Conservation (phyloP, 352 stramenopile species). For the Phytophthora vignae region DNA sequence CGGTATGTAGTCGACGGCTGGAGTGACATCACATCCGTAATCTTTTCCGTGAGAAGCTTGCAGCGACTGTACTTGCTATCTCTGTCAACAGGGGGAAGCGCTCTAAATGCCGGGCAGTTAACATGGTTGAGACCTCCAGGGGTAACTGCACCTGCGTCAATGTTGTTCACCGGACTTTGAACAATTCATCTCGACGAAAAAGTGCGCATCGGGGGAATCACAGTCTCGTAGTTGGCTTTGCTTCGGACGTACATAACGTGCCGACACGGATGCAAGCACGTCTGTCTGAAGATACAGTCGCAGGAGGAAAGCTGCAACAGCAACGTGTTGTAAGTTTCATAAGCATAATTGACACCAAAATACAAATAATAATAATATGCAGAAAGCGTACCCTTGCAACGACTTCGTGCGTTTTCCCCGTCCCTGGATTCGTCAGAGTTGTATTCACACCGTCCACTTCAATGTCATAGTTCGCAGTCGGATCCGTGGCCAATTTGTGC, state of each 20-base stretch:
- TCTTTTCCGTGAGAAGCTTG: slow-evolving; percentile 7
- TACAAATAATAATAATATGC: no score
- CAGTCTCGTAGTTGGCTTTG: slow-evolving; percentile 11
- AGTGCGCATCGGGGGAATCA: slow-evolving; percentile 4
- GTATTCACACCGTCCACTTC: no score
- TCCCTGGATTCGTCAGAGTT: no score
- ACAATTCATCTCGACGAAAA: slow-evolving; percentile 1
- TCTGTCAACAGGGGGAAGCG: not conserved
- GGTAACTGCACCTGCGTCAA: slow-evolving; percentile 2
- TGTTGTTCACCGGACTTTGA: slow-evolving; percentile 8
- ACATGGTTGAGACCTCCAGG: not conserved
- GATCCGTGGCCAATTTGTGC: no score
- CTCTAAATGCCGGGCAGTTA: not conserved
- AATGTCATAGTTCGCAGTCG: no score
- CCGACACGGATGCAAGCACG: slow-evolving; percentile 3
- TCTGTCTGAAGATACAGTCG: no score
- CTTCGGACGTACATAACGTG: slow-evolving; percentile 10
- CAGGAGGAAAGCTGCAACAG: no score
- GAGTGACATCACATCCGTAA: slow-evolving; percentile 4
- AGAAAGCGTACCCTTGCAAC: no score
- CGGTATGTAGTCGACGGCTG: slow-evolving; percentile 11
- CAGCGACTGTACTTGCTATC: slow-evolving; percentile 1
- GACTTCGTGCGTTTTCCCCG: no score
- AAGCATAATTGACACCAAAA: no score
- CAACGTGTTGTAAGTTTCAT: no score